A percentile compares a stretch with the other conserved stretches of the same genome.
Evolutionary conservation across 805 yeast species (phyloP).

Genomic region (Cyberlindnera misumaiensis): DNA sequence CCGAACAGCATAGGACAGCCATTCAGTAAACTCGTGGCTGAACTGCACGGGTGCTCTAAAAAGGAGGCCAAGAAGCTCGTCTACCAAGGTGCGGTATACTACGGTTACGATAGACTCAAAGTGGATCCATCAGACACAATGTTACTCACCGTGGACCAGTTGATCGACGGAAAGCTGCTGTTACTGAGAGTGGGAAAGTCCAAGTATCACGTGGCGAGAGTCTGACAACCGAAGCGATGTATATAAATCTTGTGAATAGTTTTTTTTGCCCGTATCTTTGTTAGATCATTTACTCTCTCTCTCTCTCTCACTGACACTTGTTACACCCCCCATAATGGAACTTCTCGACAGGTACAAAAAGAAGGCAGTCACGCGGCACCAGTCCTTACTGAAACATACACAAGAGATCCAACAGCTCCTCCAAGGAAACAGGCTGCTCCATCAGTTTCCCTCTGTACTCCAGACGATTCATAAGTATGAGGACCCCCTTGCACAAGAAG

Average conservation of each 20-base stretch:
- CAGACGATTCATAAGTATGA: slow-evolving; percentile 11
- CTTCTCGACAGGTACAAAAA: neutral
- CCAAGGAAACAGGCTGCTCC: neutral
- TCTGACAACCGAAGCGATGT: slow-evolving; percentile 3
- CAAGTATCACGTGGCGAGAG: slow-evolving; percentile 50
- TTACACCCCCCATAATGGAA: neutral
- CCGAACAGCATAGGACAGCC: slow-evolving; percentile 28
- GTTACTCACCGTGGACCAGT: slow-evolving; percentile 39
- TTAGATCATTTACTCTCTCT: neutral
- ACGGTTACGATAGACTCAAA: slow-evolving; percentile 55
- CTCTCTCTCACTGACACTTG: no score
- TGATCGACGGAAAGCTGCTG: slow-evolving; percentile 55
- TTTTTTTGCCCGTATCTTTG: neutral
- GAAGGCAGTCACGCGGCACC: neutral
- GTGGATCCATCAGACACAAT: slow-evolving; percentile 44
- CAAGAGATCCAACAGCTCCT: neutral
- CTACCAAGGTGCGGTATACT: slow-evolving; percentile 64
- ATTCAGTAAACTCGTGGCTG: slow-evolving; percentile 47
- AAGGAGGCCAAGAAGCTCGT: slow-evolving; percentile 57
- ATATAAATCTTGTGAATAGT: neutral
- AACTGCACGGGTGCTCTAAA: slow-evolving; percentile 41
- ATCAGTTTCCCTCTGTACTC: neutral
- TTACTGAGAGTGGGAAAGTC: slow-evolving; percentile 72
- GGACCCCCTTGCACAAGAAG: slow-evolving; percentile 14
- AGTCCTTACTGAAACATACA: neutral